These are phyloP conservation scores for Aspergillus vadensis DNA, from an alignment of 2,329 filamentous ascomycete genomes.

Conservation along the genomic window DNA sequence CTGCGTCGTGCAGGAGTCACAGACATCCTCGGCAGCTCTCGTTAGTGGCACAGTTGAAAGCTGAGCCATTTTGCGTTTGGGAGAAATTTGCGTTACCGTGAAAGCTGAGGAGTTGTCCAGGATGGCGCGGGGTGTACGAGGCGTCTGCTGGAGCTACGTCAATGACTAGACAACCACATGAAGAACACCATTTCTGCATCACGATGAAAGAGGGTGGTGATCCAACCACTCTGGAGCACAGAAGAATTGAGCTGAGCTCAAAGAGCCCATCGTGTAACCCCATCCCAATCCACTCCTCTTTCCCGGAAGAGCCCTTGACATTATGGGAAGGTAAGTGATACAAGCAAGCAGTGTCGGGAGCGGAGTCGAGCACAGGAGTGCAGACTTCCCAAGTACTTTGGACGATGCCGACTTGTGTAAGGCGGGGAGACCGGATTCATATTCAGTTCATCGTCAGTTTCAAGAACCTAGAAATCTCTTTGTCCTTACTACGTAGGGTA, in stretches of 20 bases:
- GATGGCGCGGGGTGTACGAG: background rate
- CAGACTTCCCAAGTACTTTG: background rate
- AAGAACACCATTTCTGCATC: too few relatives aligned
- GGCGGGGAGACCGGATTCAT: background rate
- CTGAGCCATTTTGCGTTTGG: constrained; percentile 15
- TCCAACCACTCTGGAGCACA: background rate
- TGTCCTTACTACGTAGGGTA: background rate
- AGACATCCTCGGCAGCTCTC: constrained; percentile 28
- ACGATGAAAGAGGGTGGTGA: background rate
- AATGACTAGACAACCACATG: too few relatives aligned
- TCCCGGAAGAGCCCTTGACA: constrained; percentile 1
- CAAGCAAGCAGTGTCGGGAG: background rate
- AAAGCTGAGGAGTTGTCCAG: background rate
- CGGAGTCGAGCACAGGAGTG: background rate
- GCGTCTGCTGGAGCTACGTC: background rate
- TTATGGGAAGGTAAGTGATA: constrained; percentile 13
- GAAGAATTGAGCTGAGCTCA: background rate
- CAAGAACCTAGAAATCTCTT: background rate
- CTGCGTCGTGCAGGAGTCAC: constrained; percentile 28
- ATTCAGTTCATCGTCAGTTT: background rate
- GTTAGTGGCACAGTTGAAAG: constrained; percentile 12
- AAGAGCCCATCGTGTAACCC: constrained; percentile 9
- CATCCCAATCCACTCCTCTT: background rate
- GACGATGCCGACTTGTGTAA: background rate
- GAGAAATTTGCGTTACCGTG: background rate